phyloP scores from a whole-genome alignment of 2,329 filamentous ascomycete genomes.

The Pseudogymnoascus pannorum region DNA sequence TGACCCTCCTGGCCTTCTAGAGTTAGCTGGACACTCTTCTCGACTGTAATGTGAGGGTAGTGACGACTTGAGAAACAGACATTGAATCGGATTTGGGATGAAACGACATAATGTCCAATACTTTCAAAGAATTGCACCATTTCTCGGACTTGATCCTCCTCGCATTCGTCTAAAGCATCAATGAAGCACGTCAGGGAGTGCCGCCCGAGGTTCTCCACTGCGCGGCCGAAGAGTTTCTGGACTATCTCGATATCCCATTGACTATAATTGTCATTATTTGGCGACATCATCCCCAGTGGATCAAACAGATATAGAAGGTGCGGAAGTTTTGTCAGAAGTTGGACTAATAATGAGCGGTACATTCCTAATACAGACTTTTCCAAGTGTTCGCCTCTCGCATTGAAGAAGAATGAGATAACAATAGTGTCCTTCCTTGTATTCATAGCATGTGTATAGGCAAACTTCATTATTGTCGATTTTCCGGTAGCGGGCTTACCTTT shows the following conservation, averaged over 20 bases:
- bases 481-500: slow-evolving; percentile 39
- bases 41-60: slow-evolving; percentile 23
- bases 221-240: slow-evolving; percentile 22
- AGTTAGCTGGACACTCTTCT: slow-evolving; percentile 20
- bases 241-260: slow-evolving; percentile 22
- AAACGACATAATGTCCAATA: slow-evolving; percentile 16
- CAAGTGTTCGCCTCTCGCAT: slow-evolving; percentile 22
- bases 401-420: slow-evolving; percentile 29
- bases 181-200: slow-evolving; percentile 31
- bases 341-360: slow-evolving; percentile 40
- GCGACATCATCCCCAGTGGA: slow-evolving; percentile 18
- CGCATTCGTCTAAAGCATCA: slow-evolving; percentile 41
- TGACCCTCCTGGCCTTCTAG: slow-evolving; percentile 25
- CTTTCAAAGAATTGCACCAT: slow-evolving; percentile 28
- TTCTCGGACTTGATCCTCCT: slow-evolving; percentile 28
- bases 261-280: slow-evolving; percentile 18
- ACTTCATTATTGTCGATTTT: slow-evolving; percentile 40
- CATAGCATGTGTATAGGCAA: slow-evolving; percentile 21
- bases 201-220: slow-evolving; percentile 21
- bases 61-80: slow-evolving; percentile 26
- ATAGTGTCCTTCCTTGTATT: slow-evolving; percentile 17
- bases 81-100: slow-evolving; percentile 10
- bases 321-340: slow-evolving; percentile 33
- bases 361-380: slow-evolving; percentile 41
- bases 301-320: slow-evolving; percentile 32